Evolutionary conservation across 73 alveolate species (phyloP).

Genomic region (Paraurostyla sp.): DNA sequence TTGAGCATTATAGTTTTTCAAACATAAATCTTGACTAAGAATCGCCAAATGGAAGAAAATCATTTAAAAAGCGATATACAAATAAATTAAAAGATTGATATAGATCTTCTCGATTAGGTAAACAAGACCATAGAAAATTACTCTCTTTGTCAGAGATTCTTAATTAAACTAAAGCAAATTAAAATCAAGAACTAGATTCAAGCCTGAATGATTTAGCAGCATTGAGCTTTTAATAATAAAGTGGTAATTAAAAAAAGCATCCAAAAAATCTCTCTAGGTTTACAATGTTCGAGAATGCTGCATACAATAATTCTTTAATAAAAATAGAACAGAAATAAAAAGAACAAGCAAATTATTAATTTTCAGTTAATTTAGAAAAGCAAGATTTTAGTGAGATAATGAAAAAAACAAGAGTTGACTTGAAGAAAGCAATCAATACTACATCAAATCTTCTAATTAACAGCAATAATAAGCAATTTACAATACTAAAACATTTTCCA

Average conservation of each 20-base stretch:
- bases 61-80: not conserved
- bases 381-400: not conserved
- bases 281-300: not conserved
- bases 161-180: not conserved
- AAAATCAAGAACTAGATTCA: too few relatives aligned
- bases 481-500: not conserved
- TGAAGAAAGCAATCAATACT: conserved; percentile 13
- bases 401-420: conserved; percentile 35
- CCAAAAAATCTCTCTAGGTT: conserved; percentile 1
- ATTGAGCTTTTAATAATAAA: too few relatives aligned
- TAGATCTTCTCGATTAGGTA: too few relatives aligned
- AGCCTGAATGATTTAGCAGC: too few relatives aligned
- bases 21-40: too few relatives aligned
- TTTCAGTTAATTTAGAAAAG: not conserved
- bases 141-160: conserved; percentile 9
- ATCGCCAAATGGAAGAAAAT: not conserved
- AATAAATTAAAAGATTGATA: too few relatives aligned
- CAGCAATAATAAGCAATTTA: not conserved
- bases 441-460: not conserved
- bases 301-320: not conserved
- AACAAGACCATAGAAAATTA: not conserved
- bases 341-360: not conserved
- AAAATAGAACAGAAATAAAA: not conserved
- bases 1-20: too few relatives aligned
- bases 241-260: not conserved